Evolutionary conservation across 805 yeast genomes (phyloP).

Genomic region (Candida patagonica): DNA sequence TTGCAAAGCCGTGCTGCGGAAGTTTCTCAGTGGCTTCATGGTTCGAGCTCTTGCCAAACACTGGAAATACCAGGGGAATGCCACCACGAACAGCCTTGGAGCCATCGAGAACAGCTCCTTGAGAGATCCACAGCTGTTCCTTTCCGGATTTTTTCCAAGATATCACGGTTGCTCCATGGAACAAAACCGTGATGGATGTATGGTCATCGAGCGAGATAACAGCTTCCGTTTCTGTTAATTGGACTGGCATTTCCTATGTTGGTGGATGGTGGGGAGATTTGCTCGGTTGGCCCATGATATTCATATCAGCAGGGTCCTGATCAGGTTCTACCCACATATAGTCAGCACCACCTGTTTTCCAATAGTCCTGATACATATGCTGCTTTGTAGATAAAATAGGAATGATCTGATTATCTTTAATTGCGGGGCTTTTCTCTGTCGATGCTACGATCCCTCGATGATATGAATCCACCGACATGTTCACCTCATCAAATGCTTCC

Average conservation of each 20-base stretch:
- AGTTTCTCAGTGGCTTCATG: constrained; percentile 43
- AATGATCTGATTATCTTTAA: constrained; percentile 1
- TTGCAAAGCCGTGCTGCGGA: constrained; percentile 96
- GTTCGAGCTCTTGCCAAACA: constrained; percentile 45
- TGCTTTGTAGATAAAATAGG: constrained; percentile 32
- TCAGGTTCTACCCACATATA: constrained; percentile 88
- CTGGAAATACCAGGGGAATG: constrained; percentile 92
- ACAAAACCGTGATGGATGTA: constrained; percentile 59
- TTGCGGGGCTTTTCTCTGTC: background rate
- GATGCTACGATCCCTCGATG: background rate
- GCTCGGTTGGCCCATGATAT: no score
- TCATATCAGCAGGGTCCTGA: constrained; percentile 79
- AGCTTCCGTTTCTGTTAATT: constrained; percentile 57
- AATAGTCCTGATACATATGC: constrained; percentile 64
- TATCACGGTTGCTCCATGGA: constrained; percentile 79
- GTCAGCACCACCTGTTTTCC: constrained; percentile 80
- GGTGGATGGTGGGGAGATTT: background rate
- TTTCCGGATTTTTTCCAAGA: constrained; percentile 68
- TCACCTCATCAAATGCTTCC: constrained; percentile 17
- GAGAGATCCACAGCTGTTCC: constrained; percentile 71
- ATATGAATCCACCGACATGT: constrained; percentile 8
- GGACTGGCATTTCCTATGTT: constrained; percentile 44
- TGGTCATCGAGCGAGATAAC: constrained; percentile 47
- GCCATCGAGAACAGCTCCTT: constrained; percentile 73
- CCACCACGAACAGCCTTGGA: constrained; percentile 95